Conservation (phyloP, 2,329 filamentous ascomycete genomes). For the Bimuria novae-zelandiae region DNA sequence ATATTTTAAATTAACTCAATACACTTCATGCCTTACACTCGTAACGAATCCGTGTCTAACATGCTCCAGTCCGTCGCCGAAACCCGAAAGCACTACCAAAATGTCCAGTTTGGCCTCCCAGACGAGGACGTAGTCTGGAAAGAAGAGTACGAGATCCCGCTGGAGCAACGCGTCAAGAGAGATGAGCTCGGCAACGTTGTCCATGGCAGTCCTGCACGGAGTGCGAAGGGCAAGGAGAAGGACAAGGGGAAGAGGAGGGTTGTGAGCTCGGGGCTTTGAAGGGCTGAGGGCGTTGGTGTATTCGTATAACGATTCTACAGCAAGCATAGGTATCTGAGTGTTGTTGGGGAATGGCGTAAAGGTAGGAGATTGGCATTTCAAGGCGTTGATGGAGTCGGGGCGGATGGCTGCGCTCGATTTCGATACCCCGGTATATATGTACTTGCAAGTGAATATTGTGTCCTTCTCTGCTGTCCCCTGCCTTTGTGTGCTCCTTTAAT, state of each 20-base stretch:
- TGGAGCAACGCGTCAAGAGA: slow-evolving; percentile 7
- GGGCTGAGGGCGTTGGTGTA: background rate
- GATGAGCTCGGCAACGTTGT: background rate
- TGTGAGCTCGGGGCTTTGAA: background rate
- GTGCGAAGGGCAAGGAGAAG: slow-evolving; percentile 20
- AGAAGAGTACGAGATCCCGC: slow-evolving; percentile 25
- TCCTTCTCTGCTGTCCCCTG: background rate
- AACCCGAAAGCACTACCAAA: slow-evolving; percentile 38
- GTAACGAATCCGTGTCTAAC: background rate
- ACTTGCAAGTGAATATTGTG: background rate
- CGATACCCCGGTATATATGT: background rate
- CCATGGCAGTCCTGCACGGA: slow-evolving; percentile 14
- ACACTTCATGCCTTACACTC: background rate
- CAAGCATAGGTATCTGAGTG: background rate
- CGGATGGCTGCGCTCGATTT: background rate
- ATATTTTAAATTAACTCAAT: background rate
- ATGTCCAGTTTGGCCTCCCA: slow-evolving; percentile 34
- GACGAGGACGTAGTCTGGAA: slow-evolving; percentile 14
- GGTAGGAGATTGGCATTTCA: no score
- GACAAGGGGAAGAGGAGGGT: slow-evolving; percentile 9
- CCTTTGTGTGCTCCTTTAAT: background rate
- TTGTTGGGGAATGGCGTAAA: slow-evolving; percentile 16
- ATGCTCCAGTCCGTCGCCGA: slow-evolving; percentile 29
- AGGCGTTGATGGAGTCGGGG: no score
- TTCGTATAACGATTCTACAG: background rate